Conservation (phyloP, 352 stramenopile species). For the Phytopythium kandeliae region DNA sequence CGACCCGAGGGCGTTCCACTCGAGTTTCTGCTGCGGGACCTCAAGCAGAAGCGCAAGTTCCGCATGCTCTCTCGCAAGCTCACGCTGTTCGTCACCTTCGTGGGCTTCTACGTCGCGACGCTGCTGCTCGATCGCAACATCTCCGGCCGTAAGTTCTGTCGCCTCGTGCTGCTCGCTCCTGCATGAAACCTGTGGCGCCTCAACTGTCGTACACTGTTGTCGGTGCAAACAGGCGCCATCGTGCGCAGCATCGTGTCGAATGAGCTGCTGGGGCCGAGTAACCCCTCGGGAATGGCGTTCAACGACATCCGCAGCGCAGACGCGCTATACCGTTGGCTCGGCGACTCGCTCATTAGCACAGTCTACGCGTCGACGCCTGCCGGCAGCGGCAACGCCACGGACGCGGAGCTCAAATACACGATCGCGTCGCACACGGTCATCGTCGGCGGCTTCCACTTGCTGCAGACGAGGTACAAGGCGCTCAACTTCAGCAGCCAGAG, state of each 20-base stretch:
- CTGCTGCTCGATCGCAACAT: slow-evolving; percentile 69
- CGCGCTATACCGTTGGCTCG: slow-evolving; percentile 57
- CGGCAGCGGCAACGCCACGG: slow-evolving; percentile 12
- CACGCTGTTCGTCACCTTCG: slow-evolving; percentile 57
- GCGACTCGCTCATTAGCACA: slow-evolving; percentile 43
- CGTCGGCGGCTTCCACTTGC: slow-evolving; percentile 58
- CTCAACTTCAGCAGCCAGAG: slow-evolving; percentile 36
- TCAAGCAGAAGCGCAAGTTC: slow-evolving; percentile 72
- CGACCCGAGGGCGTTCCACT: slow-evolving; percentile 27
- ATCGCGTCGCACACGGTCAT: slow-evolving; percentile 59
- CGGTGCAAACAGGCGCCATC: slow-evolving; percentile 27
- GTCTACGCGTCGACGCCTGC: slow-evolving; percentile 22
- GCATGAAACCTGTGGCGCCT: not conserved
- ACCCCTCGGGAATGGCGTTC: slow-evolving; percentile 31
- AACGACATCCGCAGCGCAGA: slow-evolving; percentile 29
- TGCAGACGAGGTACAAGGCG: slow-evolving; percentile 38
- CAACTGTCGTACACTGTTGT: not conserved
- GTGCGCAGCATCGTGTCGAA: slow-evolving; percentile 53
- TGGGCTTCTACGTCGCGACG: slow-evolving; percentile 51
- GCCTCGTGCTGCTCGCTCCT: not conserved
- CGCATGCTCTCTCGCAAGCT: slow-evolving; percentile 58
- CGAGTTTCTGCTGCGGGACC: slow-evolving; percentile 47
- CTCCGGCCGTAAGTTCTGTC: slow-evolving; percentile 39
- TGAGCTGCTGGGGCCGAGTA: slow-evolving; percentile 33
- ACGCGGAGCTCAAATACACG: slow-evolving; percentile 35